A percentile compares a stretch with the other conserved stretches of the same genome.
phyloP scores from a whole-genome alignment of 1,284 basidiomycete genomes.

The Cryptococcus wingfieldii region DNA sequence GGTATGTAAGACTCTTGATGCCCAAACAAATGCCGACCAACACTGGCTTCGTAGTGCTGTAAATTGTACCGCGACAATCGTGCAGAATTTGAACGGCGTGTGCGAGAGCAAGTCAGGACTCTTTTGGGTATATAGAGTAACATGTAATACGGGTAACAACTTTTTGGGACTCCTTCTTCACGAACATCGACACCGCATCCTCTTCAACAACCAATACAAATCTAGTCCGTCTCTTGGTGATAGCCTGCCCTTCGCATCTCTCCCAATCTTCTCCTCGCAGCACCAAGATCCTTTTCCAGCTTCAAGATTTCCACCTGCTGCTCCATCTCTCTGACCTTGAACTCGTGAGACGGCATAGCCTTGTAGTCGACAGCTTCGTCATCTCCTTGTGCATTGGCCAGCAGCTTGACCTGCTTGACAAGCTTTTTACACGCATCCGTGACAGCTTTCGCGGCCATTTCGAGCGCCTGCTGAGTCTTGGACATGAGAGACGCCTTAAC shows the following conservation, averaged over 20 bases:
- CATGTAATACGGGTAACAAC: neutral
- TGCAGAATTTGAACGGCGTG: constrained; percentile 53
- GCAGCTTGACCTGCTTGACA: constrained; percentile 92
- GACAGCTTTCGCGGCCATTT: constrained; percentile 94
- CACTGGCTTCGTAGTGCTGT: constrained; percentile 57
- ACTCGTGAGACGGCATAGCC: constrained; percentile 88
- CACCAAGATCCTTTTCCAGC: constrained; percentile 90
- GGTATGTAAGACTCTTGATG: constrained; percentile 18
- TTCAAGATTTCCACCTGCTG: constrained; percentile 97
- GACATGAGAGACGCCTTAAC: constrained; percentile 99
- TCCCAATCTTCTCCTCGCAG: constrained; percentile 76
- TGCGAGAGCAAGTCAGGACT: constrained; percentile 50
- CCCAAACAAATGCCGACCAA: constrained; percentile 1
- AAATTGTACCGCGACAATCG: constrained; percentile 88
- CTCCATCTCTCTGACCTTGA: constrained; percentile 98
- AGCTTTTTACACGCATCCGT: constrained; percentile 98
- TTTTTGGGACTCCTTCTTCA: neutral
- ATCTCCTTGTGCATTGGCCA: constrained; percentile 74
- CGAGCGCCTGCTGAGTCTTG: constrained; percentile 93
- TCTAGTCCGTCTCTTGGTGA: constrained; percentile 41
- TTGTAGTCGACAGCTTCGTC: constrained; percentile 85
- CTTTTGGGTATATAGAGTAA: constrained; percentile 49
- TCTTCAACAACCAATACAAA: neutral
- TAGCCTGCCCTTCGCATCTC: constrained; percentile 85
- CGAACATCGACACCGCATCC: too few relatives aligned